A percentile compares a stretch with the other conserved stretches of the same genome.
These are phyloP conservation scores for Forsythia suspensa DNA, from an alignment of 257 asterid genomes.

Conservation along the genomic window DNA sequence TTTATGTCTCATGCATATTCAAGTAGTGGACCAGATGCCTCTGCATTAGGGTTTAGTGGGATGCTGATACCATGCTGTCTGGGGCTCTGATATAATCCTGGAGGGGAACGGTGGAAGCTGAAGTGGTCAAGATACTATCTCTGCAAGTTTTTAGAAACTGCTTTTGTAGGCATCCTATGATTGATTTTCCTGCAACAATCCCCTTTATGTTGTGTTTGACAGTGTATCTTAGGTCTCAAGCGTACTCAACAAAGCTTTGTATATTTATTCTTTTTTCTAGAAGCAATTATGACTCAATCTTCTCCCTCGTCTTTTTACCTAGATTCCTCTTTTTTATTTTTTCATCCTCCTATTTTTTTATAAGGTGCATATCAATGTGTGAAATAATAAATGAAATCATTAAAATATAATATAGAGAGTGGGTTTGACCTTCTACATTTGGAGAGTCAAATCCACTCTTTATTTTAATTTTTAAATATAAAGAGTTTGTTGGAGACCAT, in stretches of 20 bases:
- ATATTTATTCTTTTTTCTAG: too few species aligned
- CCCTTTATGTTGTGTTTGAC: neutral
- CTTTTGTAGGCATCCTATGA: neutral
- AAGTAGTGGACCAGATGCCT: neutral
- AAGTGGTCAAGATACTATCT: neutral
- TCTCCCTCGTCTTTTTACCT: neutral
- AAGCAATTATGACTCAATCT: neutral
- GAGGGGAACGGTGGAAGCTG: neutral
- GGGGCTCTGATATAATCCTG: neutral
- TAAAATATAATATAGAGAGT: too few species aligned
- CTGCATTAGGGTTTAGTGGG: neutral
- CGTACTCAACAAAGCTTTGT: too few species aligned
- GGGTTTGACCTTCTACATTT: neutral
- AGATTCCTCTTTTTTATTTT: too few species aligned
- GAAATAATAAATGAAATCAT: neutral
- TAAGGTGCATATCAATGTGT: neutral
- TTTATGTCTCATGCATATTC: neutral
- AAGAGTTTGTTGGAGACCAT: neutral
- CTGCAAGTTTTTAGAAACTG: neutral
- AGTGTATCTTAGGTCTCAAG: too few species aligned
- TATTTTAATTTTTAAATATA: too few species aligned
- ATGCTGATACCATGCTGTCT: neutral
- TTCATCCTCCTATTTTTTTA: too few species aligned
- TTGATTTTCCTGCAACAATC: neutral
- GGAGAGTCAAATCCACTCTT: neutral